These are phyloP conservation scores for Mucor mucedo DNA, from an alignment of 371 early-diverging fungal species.

Conservation along the genomic window DNA sequence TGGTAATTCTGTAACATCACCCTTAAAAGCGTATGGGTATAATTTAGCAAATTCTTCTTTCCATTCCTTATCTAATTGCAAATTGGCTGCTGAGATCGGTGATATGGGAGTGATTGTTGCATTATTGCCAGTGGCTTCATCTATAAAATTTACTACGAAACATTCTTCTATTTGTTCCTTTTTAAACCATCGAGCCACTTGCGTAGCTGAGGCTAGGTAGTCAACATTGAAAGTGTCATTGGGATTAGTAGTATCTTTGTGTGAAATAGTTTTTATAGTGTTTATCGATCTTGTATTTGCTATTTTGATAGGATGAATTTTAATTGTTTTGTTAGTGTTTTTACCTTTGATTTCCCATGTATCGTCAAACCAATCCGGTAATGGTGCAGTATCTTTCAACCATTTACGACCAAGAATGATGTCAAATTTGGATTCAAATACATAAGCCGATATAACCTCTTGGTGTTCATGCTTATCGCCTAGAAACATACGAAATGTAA, in stretches of 20 bases:
- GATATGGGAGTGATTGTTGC: too few relatives aligned
- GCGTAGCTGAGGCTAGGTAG: background rate
- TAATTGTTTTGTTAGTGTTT: background rate
- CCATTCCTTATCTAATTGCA: too few relatives aligned
- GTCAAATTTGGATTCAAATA: constrained; percentile 19
- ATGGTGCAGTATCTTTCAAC: constrained; percentile 10
- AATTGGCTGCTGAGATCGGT: too few relatives aligned
- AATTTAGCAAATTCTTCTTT: too few relatives aligned
- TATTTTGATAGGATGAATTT: background rate
- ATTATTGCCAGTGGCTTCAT: too few relatives aligned
- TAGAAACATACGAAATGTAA: background rate
- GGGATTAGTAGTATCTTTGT: background rate
- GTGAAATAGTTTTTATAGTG: background rate
- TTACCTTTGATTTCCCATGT: background rate
- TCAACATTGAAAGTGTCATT: background rate
- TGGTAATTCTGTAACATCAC: too few relatives aligned
- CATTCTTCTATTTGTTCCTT: too few relatives aligned
- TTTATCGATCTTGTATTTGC: too few relatives aligned
- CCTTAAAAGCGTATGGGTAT: too few relatives aligned
- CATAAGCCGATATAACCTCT: constrained; percentile 7
- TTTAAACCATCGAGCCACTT: background rate
- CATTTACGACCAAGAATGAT: constrained; percentile 17
- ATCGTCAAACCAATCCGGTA: constrained; percentile 16
- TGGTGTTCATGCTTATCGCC: background rate
- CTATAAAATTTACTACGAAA: too few relatives aligned